Conservation (phyloP, 306 rosid species). For the Mimosa pudica region DNA sequence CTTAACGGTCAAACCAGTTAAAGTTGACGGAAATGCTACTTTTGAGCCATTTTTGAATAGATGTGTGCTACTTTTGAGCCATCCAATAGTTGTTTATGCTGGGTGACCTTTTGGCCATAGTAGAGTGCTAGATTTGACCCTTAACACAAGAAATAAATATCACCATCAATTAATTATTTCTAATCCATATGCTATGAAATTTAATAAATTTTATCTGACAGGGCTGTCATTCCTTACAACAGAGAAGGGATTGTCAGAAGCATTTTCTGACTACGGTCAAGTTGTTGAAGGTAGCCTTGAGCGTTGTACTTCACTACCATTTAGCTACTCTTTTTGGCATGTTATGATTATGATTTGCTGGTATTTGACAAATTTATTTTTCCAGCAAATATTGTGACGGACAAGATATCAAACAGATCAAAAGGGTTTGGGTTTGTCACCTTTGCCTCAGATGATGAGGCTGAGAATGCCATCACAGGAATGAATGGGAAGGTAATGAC, state of each 20-base stretch:
- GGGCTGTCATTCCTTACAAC: slow-evolving; percentile 77
- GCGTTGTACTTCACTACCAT: slow-evolving; percentile 20
- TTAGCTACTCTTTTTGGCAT: slow-evolving; percentile 12
- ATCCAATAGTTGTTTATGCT: too few relatives aligned
- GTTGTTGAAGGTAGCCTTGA: slow-evolving; percentile 75
- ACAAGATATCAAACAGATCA: slow-evolving; percentile 74
- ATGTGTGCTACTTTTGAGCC: too few relatives aligned
- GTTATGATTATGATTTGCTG: slow-evolving; percentile 11
- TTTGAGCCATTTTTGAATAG: too few relatives aligned
- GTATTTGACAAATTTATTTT: slow-evolving; percentile 34
- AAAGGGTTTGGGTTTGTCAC: slow-evolving; percentile 95
- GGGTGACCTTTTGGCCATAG: too few relatives aligned
- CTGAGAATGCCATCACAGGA: slow-evolving; percentile 66
- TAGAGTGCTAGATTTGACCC: too few relatives aligned
- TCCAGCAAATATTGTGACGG: slow-evolving; percentile 76
- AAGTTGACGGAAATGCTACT: too few relatives aligned
- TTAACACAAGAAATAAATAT: background rate
- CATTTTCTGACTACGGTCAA: slow-evolving; percentile 78
- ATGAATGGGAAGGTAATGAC: slow-evolving; percentile 80
- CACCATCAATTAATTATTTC: background rate
- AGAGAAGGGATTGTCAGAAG: slow-evolving; percentile 72
- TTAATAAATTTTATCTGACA: slow-evolving; percentile 32
- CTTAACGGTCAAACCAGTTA: too few relatives aligned
- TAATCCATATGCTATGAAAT: background rate
- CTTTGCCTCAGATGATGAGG: slow-evolving; percentile 82